Evolutionary conservation across 2,329 filamentous ascomycete species (phyloP).

Genomic region (Incumbomyces lentus): DNA sequence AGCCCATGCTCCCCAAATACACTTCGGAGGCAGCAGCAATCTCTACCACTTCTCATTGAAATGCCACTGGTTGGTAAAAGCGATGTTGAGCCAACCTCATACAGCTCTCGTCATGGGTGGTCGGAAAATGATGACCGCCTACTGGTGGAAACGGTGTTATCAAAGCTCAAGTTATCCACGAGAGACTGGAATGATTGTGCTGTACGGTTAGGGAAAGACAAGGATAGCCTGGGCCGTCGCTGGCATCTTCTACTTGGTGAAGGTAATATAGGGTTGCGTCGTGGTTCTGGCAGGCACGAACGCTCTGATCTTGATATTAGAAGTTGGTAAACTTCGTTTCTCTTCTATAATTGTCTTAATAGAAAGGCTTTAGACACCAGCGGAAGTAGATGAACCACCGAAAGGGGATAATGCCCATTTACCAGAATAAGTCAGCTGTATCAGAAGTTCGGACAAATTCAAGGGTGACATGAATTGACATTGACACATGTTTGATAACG

Average conservation of each 20-base stretch:
- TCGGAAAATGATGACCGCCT: slow-evolving; percentile 32
- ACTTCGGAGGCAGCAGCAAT: slow-evolving; percentile 12
- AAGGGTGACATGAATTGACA: no score
- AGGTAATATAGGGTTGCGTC: slow-evolving; percentile 33
- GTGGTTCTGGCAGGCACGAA: slow-evolving; percentile 14
- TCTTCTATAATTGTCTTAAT: slow-evolving; percentile 1
- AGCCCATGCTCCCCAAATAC: slow-evolving; percentile 21
- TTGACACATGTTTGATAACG: no score
- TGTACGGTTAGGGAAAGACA: slow-evolving; percentile 30
- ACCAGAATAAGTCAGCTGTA: no score
- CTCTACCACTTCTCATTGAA: slow-evolving; percentile 11
- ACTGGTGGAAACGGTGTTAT: slow-evolving; percentile 34
- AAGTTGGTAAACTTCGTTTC: slow-evolving; percentile 5
- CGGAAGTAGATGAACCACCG: no score
- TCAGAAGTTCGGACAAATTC: no score
- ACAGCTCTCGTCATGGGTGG: slow-evolving; percentile 24
- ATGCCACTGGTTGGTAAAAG: slow-evolving; percentile 13
- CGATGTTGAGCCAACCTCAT: background rate
- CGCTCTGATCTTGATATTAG: slow-evolving; percentile 4
- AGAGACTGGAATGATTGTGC: slow-evolving; percentile 38
- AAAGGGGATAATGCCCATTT: no score
- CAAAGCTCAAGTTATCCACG: slow-evolving; percentile 34
- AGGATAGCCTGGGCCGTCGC: slow-evolving; percentile 31
- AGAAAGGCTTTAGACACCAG: background rate
- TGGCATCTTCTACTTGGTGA: slow-evolving; percentile 34